phyloP scores from a whole-genome alignment of 2,329 filamentous ascomycete genomes.

The Clarireedia monteithiana region DNA sequence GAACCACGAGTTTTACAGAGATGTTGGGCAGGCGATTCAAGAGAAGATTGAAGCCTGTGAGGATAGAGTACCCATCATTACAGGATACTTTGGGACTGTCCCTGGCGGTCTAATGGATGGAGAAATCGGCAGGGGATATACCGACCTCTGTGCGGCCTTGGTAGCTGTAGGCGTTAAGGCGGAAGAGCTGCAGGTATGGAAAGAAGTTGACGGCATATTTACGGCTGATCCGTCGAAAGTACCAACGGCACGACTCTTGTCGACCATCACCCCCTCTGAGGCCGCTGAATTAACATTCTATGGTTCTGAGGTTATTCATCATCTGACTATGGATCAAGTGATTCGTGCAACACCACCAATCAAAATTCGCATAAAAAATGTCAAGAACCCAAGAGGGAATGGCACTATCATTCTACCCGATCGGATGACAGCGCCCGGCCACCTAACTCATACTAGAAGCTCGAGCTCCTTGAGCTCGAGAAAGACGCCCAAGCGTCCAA shows the following conservation, averaged over 20 bases:
- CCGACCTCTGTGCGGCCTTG: slow-evolving; percentile 88
- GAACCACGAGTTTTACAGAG: slow-evolving; percentile 62
- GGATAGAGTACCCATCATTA: slow-evolving; percentile 67
- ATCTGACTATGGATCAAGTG: slow-evolving; percentile 96
- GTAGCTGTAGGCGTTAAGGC: slow-evolving; percentile 84
- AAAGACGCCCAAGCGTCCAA: slow-evolving; percentile 65
- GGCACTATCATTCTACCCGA: slow-evolving; percentile 84
- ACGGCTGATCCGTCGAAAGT: slow-evolving; percentile 77
- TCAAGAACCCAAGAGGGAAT: slow-evolving; percentile 73
- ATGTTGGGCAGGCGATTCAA: slow-evolving; percentile 51
- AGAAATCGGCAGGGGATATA: slow-evolving; percentile 91
- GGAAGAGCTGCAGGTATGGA: slow-evolving; percentile 92
- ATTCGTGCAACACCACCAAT: slow-evolving; percentile 74
- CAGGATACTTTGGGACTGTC: slow-evolving; percentile 91
- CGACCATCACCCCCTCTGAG: slow-evolving; percentile 85
- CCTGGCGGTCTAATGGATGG: slow-evolving; percentile 82
- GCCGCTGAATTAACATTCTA: slow-evolving; percentile 94
- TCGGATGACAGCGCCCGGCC: slow-evolving; percentile 42
- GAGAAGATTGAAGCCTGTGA: slow-evolving; percentile 59
- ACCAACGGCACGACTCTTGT: slow-evolving; percentile 83
- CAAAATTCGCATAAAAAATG: slow-evolving; percentile 84
- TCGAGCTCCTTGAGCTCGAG: slow-evolving; percentile 37
- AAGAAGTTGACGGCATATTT: slow-evolving; percentile 96
- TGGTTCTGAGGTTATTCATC: slow-evolving; percentile 94
- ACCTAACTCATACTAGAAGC: slow-evolving; percentile 41